Percentiles rank a stretch among this genome's conserved stretches.
phyloP scores from a whole-genome alignment of 345 rosid genomes.

The Camelina neglecta region DNA sequence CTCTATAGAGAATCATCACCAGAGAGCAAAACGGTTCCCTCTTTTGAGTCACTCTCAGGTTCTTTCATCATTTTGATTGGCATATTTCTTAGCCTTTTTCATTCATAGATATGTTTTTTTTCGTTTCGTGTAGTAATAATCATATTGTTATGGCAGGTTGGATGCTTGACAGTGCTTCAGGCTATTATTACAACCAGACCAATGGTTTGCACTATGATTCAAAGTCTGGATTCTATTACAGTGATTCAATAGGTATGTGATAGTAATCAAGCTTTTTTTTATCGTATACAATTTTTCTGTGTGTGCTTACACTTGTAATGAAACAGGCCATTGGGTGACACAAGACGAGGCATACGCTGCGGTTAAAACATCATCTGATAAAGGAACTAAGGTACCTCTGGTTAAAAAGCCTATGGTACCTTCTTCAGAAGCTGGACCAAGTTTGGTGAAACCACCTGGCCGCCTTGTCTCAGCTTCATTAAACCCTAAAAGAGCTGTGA shows the following conservation, averaged over 20 bases:
- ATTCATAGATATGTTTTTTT: not conserved
- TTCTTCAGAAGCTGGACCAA: slow-evolving; percentile 44
- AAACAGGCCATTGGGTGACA: slow-evolving; percentile 87
- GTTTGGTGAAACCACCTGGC: slow-evolving; percentile 56
- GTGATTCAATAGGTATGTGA: slow-evolving; percentile 75
- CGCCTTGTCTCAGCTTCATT: slow-evolving; percentile 64
- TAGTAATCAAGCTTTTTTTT: not conserved
- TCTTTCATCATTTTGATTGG: slow-evolving; percentile 34
- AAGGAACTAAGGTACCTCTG: slow-evolving; percentile 48
- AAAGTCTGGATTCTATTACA: slow-evolving; percentile 83
- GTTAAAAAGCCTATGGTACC: slow-evolving; percentile 46
- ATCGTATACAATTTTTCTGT: not conserved
- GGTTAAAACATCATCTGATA: slow-evolving; percentile 44
- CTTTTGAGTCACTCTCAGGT: slow-evolving; percentile 44
- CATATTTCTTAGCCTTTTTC: slow-evolving; percentile 12
- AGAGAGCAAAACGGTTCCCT: slow-evolving; percentile 27
- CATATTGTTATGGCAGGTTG: slow-evolving; percentile 62
- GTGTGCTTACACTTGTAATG: slow-evolving; percentile 41
- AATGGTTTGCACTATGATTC: slow-evolving; percentile 77
- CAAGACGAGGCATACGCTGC: slow-evolving; percentile 80
- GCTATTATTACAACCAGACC: slow-evolving; percentile 66
- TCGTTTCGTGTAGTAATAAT: slow-evolving; percentile 41
- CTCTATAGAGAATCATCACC: slow-evolving; percentile 39
- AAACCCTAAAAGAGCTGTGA: slow-evolving; percentile 66
- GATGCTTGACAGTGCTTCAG: slow-evolving; percentile 66